Percentiles rank a stretch among this genome's conserved stretches.
Conservation (phyloP, 2,329 filamentous ascomycete genomes). For the Trichophyton benhamiae region DNA sequence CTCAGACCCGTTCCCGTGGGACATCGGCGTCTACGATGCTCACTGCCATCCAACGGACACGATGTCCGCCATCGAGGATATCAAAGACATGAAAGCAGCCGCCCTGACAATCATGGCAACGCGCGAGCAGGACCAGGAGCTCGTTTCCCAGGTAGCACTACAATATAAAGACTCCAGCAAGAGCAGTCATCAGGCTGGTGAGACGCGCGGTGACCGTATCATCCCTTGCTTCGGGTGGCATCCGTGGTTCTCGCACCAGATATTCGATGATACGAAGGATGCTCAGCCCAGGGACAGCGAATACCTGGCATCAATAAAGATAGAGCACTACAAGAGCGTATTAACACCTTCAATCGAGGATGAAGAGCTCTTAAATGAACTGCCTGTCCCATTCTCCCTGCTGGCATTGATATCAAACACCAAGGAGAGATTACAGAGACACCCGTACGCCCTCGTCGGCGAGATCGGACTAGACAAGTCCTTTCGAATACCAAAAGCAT, state of each 20-base stretch:
- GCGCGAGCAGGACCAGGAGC: conserved; percentile 47
- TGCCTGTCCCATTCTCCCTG: conserved; percentile 45
- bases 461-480: conserved; percentile 51
- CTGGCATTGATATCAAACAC: conserved; percentile 41
- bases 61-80: conserved; percentile 42
- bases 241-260: conserved; percentile 55
- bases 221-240: conserved; percentile 56
- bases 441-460: conserved; percentile 47
- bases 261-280: conserved; percentile 35
- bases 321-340: conserved; percentile 43
- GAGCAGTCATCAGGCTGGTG: no score
- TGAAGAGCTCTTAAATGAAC: conserved; percentile 34
- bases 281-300: conserved; percentile 16
- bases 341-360: conserved; percentile 41
- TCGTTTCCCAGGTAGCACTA: conserved; percentile 33
- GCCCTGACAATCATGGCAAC: conserved; percentile 53
- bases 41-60: conserved; percentile 58
- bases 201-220: conserved; percentile 31
- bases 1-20: conserved; percentile 42
- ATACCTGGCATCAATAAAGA: conserved; percentile 16
- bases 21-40: conserved; percentile 50
- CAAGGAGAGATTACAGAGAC: conserved; percentile 34
- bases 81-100: conserved; percentile 46
- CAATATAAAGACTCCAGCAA: conserved; percentile 1
- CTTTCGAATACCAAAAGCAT: conserved; percentile 47